These are phyloP conservation scores for Brettanomyces bruxellensis DNA, from an alignment of 805 yeast genomes.

Conservation along the genomic window DNA sequence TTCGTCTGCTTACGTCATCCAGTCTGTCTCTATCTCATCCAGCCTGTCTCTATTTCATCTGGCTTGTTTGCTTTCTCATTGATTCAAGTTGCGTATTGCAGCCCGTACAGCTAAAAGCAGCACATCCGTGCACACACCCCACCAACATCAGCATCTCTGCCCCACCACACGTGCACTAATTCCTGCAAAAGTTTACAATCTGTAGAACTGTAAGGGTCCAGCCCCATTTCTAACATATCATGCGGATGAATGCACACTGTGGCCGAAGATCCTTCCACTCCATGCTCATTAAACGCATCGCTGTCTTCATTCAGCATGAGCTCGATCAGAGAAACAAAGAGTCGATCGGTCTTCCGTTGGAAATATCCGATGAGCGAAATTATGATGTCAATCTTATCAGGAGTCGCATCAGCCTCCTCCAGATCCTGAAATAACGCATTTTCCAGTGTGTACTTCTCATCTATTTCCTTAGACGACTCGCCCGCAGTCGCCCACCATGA, in stretches of 20 bases:
- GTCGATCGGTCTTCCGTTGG: constrained; percentile 36
- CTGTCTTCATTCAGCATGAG: constrained; percentile 26
- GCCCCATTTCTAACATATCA: constrained; percentile 48
- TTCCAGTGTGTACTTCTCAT: constrained; percentile 32
- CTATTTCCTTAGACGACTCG: constrained; percentile 34
- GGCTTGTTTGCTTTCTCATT: background rate
- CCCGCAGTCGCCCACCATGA: constrained; percentile 90
- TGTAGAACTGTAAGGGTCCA: constrained; percentile 40
- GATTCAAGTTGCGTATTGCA: too few species aligned
- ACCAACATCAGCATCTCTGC: constrained; percentile 31
- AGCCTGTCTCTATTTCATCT: background rate
- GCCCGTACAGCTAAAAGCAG: constrained; percentile 12
- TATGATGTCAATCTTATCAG: constrained; percentile 18
- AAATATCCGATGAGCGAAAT: constrained; percentile 39
- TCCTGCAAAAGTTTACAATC: constrained; percentile 38
- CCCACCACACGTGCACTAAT: constrained; percentile 40
- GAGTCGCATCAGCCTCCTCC: constrained; percentile 5
- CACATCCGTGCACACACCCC: constrained; percentile 26
- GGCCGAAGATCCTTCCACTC: constrained; percentile 1
- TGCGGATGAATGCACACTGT: constrained; percentile 28
- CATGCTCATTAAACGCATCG: constrained; percentile 8
- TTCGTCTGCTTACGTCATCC: too few species aligned
- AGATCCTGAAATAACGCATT: constrained; percentile 15
- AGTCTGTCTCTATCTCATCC: background rate
- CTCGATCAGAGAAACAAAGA: constrained; percentile 31